Evolutionary conservation across 345 rosid species (phyloP).

Genomic region (Geranium rotundifolium): DNA sequence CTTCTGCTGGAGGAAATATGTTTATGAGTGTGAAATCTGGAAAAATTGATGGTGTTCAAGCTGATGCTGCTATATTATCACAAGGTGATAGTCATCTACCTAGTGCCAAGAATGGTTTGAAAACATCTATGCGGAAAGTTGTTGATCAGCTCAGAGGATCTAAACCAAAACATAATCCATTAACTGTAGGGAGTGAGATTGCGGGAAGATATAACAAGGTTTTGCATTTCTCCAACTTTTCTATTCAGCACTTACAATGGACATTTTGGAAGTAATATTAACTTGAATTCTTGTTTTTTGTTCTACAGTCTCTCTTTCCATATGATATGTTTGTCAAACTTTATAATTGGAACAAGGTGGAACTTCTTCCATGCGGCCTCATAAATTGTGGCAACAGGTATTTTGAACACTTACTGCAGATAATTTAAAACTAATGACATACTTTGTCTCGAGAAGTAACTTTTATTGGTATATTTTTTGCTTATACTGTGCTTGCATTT

Average conservation of each 20-base stretch:
- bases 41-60: slow-evolving; percentile 23
- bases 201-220: slow-evolving; percentile 65
- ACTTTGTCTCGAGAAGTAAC: neutral
- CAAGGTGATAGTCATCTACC: slow-evolving; percentile 19
- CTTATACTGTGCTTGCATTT: neutral
- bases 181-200: slow-evolving; percentile 24
- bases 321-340: slow-evolving; percentile 74
- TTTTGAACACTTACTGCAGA: neutral
- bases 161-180: slow-evolving; percentile 21
- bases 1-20: slow-evolving; percentile 20
- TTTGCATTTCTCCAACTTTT: slow-evolving; percentile 9
- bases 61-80: slow-evolving; percentile 18
- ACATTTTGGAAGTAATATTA: slow-evolving; percentile 1
- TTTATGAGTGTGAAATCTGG: slow-evolving; percentile 24
- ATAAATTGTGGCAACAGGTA: slow-evolving; percentile 92
- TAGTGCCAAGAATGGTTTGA: slow-evolving; percentile 33
- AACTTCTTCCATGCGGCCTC: slow-evolving; percentile 78
- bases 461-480: neutral
- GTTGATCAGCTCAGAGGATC: slow-evolving; percentile 62
- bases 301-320: slow-evolving; percentile 60
- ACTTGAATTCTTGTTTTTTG: slow-evolving; percentile 7
- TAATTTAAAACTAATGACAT: slow-evolving; percentile 6
- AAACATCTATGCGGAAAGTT: slow-evolving; percentile 50
- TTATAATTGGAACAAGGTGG: slow-evolving; percentile 52
- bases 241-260: slow-evolving; percentile 5